Evolutionary conservation across 1,284 basidiomycete genomes (phyloP).

Genomic region (Cutaneotrichosporon cutaneum): DNA sequence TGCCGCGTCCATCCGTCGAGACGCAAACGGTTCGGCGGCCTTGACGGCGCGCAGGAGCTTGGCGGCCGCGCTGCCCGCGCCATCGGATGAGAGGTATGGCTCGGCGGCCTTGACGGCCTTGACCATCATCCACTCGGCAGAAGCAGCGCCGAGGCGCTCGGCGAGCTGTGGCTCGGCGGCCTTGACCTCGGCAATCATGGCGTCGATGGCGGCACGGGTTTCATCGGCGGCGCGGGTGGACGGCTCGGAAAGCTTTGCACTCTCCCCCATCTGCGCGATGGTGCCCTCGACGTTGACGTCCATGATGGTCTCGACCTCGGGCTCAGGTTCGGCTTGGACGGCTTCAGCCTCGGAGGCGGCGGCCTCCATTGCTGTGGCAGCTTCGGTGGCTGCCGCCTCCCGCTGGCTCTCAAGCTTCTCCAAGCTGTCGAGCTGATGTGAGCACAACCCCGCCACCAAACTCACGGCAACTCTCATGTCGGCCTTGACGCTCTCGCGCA

Average conservation of each 20-base stretch:
- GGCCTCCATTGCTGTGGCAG: neutral
- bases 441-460: neutral
- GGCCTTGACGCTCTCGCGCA: constrained; percentile 4
- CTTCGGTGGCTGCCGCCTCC: neutral
- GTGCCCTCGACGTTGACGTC: neutral
- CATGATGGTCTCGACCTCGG: neutral
- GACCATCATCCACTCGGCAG: constrained; percentile 5
- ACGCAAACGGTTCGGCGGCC: constrained; percentile 1
- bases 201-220: neutral
- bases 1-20: neutral
- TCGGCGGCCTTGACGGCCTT: constrained; percentile 6
- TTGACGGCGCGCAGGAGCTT: constrained; percentile 1
- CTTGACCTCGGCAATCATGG: constrained; percentile 1
- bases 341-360: neutral
- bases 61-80: neutral
- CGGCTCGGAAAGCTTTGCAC: neutral
- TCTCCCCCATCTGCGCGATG: neutral
- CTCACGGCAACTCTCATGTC: constrained; percentile 1
- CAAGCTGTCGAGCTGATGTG: neutral
- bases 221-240: neutral
- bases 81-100: neutral
- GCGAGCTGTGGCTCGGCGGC: neutral
- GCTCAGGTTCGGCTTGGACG: neutral
- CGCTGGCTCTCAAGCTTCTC: neutral
- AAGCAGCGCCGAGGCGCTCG: neutral